Evolutionary conservation across 2,329 filamentous ascomycete species (phyloP), one percentile per base, ranked within the genome.

Genomic region (Phaeosphaeriaceae sp.): DNA sequence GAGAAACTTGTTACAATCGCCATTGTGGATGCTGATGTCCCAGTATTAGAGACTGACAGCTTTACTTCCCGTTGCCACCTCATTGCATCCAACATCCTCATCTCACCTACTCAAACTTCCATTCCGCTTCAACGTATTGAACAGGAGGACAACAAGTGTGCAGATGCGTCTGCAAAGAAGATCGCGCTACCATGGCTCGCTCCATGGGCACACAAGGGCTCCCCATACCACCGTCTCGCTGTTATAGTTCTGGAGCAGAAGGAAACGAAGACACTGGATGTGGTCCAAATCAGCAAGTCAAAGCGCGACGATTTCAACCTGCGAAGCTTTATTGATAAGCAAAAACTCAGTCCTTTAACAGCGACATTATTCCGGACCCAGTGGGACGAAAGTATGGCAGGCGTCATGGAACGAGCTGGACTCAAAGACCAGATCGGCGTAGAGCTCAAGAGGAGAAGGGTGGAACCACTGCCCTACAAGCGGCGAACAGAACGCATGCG

Each of bases 11-110:
- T 96, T 61, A 91, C 89, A 8, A 82, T 99, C 32, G 89, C 87
- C 1, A 88, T 97, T 42, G 80, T 97, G 54, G 93, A 99, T 76
- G 82, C 91, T 1, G 94, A 99, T 76, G 91, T 97, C 0, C 94
- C 94, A 45, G 85, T 92, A 58, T 74, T 87, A 4, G 86, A 88
- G 52, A 82, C 77, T 16, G 89, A 99, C 73, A 77, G 78, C 55
- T 99, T 95, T 77, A 81, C 83, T 54, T 88, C 87, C 72, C 85
- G 90, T 66, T 94, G 89, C 74, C 93, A 97, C 76, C 97, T 88
- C 76, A 81, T 97, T 32, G 93, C 92, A 16, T 84, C 82, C 61
- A 89, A 90, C 70, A 81, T 90, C 21, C 78, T 78, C n/a, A 78
- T 90, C 52, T 84, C 82, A 2, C 84, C 85, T 2, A 82, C 78